Percentiles rank a stretch among this genome's conserved stretches.
phyloP scores from a whole-genome alignment of 768 basidiomycete genomes.

The Cystoderma amianthinum region DNA sequence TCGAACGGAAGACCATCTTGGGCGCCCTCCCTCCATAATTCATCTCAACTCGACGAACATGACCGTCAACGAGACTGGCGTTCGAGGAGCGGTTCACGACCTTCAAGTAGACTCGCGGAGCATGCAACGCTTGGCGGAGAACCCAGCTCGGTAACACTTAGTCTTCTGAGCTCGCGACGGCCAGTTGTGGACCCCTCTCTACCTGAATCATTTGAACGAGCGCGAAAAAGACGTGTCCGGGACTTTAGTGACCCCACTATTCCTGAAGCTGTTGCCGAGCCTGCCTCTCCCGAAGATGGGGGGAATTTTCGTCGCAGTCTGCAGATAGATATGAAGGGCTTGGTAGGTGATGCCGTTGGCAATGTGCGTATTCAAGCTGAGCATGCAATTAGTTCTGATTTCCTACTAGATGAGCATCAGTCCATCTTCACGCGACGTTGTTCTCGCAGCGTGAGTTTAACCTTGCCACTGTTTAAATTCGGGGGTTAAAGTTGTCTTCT shows the following conservation, averaged over 20 bases:
- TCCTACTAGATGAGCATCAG: constrained; percentile 78
- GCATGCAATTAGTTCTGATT: background rate
- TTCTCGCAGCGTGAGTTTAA: constrained; percentile 72
- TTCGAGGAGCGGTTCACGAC: constrained; percentile 8
- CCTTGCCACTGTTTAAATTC: background rate
- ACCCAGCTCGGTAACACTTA: constrained; percentile 4
- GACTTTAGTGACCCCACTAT: constrained; percentile 3
- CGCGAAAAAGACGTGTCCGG: constrained; percentile 9
- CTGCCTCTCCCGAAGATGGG: constrained; percentile 45
- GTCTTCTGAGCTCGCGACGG: constrained; percentile 8
- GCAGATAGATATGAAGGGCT: constrained; percentile 73
- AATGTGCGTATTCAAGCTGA: constrained; percentile 65
- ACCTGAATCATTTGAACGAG: constrained; percentile 9
- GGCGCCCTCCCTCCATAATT: constrained; percentile 16
- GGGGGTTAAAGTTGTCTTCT: constrained; percentile 2
- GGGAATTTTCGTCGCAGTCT: constrained; percentile 51
- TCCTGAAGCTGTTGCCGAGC: constrained; percentile 7
- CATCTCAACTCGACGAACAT: constrained; percentile 7
- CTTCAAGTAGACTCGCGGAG: constrained; percentile 6
- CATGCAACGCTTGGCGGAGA: constrained; percentile 2
- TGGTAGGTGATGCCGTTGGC: constrained; percentile 79
- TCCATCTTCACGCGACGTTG: constrained; percentile 82
- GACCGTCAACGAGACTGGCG: constrained; percentile 11
- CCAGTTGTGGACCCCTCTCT: constrained; percentile 12
- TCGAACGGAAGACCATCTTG: constrained; percentile 16